A percentile compares a stretch with the other conserved stretches of the same genome.
phyloP scores from a whole-genome alignment of 495 filamentous ascomycete genomes.

The Xylaria intraflava region DNA sequence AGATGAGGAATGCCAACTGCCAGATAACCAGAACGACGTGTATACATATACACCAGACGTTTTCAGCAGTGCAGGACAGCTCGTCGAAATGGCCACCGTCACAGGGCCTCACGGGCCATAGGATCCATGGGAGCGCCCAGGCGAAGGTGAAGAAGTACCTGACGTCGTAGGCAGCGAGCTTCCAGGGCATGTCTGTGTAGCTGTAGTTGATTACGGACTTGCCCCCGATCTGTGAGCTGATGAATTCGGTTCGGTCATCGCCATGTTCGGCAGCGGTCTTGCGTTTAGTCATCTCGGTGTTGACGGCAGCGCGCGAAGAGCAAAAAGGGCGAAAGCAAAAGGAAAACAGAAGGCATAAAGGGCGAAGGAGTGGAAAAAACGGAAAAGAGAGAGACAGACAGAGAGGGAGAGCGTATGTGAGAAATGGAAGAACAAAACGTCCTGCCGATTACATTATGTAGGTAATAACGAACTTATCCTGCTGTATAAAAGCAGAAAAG shows the following conservation, averaged over 20 bases:
- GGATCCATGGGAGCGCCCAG: slow-evolving; percentile 46
- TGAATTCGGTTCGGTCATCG: slow-evolving; percentile 34
- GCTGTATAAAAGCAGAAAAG: too few relatives aligned
- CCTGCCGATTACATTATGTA: too few relatives aligned
- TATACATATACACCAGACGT: slow-evolving; percentile 42
- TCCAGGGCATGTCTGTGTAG: slow-evolving; percentile 57
- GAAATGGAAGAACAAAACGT: background rate
- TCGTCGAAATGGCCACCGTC: slow-evolving; percentile 51
- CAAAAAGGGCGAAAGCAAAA: background rate
- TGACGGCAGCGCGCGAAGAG: too few relatives aligned
- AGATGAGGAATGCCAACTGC: slow-evolving; percentile 43
- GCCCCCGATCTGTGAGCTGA: slow-evolving; percentile 48
- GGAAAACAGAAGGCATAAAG: background rate
- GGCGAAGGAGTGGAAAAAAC: background rate
- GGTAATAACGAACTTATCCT: too few relatives aligned
- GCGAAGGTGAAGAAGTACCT: slow-evolving; percentile 44
- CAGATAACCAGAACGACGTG: slow-evolving; percentile 48
- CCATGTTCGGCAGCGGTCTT: background rate
- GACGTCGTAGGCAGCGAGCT: slow-evolving; percentile 49
- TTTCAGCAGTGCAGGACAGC: slow-evolving; percentile 45
- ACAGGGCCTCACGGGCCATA: slow-evolving; percentile 46
- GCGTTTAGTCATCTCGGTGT: background rate
- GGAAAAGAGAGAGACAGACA: background rate
- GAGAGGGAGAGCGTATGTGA: background rate
- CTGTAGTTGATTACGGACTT: slow-evolving; percentile 41